Percentiles rank a stretch among this genome's conserved stretches.
Conservation (phyloP, 768 basidiomycete species). For the Pleurotus sapidus region DNA sequence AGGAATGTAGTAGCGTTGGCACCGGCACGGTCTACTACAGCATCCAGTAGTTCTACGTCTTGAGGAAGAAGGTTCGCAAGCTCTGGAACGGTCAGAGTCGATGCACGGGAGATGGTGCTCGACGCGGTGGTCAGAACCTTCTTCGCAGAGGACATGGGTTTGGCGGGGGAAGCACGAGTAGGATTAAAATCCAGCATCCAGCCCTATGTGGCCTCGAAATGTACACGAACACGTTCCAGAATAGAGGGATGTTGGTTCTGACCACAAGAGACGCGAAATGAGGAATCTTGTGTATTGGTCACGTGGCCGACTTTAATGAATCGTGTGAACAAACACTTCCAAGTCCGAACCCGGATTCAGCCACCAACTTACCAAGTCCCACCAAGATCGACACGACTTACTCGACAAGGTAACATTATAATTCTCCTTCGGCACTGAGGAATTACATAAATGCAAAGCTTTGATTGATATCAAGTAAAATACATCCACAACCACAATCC, state of each 20-base stretch:
- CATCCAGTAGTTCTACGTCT: conserved; percentile 73
- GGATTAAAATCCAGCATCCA: conserved; percentile 9
- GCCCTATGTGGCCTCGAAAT: background rate
- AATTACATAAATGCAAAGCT: too few relatives aligned
- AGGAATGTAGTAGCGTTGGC: conserved; percentile 72
- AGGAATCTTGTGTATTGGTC: background rate
- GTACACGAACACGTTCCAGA: background rate
- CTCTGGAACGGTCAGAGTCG: conserved; percentile 43
- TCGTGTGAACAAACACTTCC: too few relatives aligned
- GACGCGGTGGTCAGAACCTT: background rate
- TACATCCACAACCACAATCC: too few relatives aligned
- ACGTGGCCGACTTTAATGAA: background rate
- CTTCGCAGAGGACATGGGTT: background rate
- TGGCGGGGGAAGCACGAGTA: conserved; percentile 8
- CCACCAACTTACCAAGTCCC: too few relatives aligned
- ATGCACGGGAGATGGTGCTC: conserved; percentile 37
- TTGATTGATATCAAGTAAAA: too few relatives aligned
- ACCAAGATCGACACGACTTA: too few relatives aligned
- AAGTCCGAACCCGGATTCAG: too few relatives aligned
- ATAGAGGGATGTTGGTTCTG: background rate
- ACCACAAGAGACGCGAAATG: background rate
- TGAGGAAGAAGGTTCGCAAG: conserved; percentile 45
- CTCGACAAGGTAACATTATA: too few relatives aligned
- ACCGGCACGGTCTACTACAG: conserved; percentile 68
- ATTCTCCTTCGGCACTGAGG: too few relatives aligned